phyloP scores from a whole-genome alignment of 2,329 filamentous ascomycete genomes.

The Cryphonectria parasitica region DNA sequence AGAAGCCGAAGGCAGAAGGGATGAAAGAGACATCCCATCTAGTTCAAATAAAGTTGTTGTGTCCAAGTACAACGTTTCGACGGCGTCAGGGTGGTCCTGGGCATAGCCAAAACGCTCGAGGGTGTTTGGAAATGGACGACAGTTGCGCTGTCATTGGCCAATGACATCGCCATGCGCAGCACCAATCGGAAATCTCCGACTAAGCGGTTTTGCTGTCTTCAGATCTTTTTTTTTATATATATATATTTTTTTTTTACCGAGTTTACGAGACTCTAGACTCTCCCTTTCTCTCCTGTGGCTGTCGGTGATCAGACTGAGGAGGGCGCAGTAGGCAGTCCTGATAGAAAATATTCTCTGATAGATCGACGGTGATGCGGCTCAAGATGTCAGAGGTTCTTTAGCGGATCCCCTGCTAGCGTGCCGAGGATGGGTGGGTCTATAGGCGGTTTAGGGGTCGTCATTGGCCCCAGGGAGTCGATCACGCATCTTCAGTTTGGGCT shows the following conservation, averaged over 20 bases:
- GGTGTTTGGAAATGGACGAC: background rate
- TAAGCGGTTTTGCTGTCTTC: background rate
- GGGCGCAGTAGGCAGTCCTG: background rate
- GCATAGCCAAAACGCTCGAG: background rate
- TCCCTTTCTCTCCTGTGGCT: background rate
- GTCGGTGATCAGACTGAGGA: background rate
- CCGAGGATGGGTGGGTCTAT: slow-evolving; percentile 34
- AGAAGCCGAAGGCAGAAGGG: background rate
- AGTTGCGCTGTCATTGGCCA: background rate
- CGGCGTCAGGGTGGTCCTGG: slow-evolving; percentile 3
- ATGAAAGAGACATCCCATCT: slow-evolving; percentile 25
- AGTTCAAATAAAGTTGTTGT: background rate
- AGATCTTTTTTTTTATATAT: too few relatives aligned
- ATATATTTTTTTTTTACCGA: too few relatives aligned
- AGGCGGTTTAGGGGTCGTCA: background rate
- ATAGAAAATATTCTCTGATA: background rate
- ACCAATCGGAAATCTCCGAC: background rate
- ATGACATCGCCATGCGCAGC: background rate
- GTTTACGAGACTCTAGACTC: background rate
- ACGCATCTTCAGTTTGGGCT: slow-evolving; percentile 45
- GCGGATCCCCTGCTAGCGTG: slow-evolving; percentile 28
- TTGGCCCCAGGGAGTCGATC: slow-evolving; percentile 33
- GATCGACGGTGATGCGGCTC: slow-evolving; percentile 36
- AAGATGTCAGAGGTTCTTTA: slow-evolving; percentile 34
- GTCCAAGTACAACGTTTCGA: background rate